Base-by-base conservation (phyloP, 352 stramenopile species). In the Phytophthora megakarya region DNA sequence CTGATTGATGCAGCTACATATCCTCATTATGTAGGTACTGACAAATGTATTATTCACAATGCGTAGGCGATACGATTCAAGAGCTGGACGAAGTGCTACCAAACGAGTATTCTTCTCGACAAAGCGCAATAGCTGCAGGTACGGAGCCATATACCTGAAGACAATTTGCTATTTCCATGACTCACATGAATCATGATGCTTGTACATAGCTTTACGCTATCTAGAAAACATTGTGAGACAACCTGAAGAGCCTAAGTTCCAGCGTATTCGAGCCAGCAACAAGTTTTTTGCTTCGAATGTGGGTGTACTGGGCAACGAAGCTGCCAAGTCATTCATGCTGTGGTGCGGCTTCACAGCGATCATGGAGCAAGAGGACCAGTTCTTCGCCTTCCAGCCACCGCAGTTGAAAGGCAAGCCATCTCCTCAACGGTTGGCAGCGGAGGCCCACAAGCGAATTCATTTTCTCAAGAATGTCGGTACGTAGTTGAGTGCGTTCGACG, bases 191-290 rank as follows among this genome's bases (percentile, higher is more conserved):
- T 62, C 25, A 19, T 51, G 2, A 26, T 60, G 25, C 30, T 53
- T 38, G 5, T 32, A 45, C 37, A n/a, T 18, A 88, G 75, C 64
- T 1, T 56, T 79, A n/a, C 79, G 80, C 5, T 95, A 93, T 57
- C 26, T 95, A 22, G 72, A 74, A 11, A 93, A 93, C 59, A 80
- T 95, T n/a, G 60, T 65, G 0, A 51, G 47, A 11, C 67, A 86
- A 9, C 83, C 84, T 6, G 38, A 67, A 6, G 82, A 95, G 11
- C 21, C 26, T 1, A 92, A 89, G 26, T 92, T 88, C 58, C 80
- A 90, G 44, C 75, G 76, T 40, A 92, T 95, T 55, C 83, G 80
- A 26, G 71, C 71, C 11, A 85, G 70, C 52, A 95, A 95, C 67
- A 82, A 80, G 26, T 93, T 80, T 39, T 95, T 95, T 33, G 54